Percentiles rank a stretch among this genome's conserved stretches.
phyloP scores from a whole-genome alignment of 768 basidiomycete species.

The Dacryopinax primogenitus region DNA sequence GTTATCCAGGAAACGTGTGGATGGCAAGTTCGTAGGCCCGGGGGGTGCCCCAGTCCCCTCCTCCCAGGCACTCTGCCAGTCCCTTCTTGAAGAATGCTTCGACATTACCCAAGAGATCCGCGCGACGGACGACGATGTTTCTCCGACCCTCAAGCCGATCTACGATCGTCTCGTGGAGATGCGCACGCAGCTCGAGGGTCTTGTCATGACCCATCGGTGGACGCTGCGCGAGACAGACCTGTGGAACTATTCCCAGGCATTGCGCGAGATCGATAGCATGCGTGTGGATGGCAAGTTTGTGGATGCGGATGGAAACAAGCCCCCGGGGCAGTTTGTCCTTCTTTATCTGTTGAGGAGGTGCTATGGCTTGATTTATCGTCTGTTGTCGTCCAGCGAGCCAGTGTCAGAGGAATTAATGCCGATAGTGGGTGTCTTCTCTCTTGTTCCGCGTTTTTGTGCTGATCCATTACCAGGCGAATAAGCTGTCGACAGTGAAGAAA shows the following conservation, averaged over 20 bases:
- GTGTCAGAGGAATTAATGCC: conserved; percentile 98
- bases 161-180: conserved; percentile 83
- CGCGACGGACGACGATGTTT: conserved; percentile 80
- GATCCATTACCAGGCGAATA: conserved; percentile 58
- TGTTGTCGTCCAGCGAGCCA: conserved; percentile 90
- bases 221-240: conserved; percentile 87
- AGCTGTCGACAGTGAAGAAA: conserved; percentile 90
- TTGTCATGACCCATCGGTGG: conserved; percentile 94
- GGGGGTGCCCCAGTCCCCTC: conserved; percentile 72
- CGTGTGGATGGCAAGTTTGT: conserved; percentile 94
- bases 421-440: conserved; percentile 43
- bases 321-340: conserved; percentile 89
- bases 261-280: conserved; percentile 96
- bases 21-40: conserved; percentile 89
- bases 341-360: conserved; percentile 87
- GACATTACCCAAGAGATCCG: conserved; percentile 92
- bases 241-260: conserved; percentile 82
- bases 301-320: conserved; percentile 81
- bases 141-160: conserved; percentile 75
- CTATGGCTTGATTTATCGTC: conserved; percentile 86
- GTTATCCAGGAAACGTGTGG: conserved; percentile 63
- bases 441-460: background rate
- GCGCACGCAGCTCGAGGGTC: conserved; percentile 73
- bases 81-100: conserved; percentile 91
- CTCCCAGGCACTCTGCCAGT: conserved; percentile 83